These are phyloP conservation scores for Arachnopeziza araneosa DNA, from an alignment of 2,329 filamentous ascomycete genomes.

Conservation along the genomic window DNA sequence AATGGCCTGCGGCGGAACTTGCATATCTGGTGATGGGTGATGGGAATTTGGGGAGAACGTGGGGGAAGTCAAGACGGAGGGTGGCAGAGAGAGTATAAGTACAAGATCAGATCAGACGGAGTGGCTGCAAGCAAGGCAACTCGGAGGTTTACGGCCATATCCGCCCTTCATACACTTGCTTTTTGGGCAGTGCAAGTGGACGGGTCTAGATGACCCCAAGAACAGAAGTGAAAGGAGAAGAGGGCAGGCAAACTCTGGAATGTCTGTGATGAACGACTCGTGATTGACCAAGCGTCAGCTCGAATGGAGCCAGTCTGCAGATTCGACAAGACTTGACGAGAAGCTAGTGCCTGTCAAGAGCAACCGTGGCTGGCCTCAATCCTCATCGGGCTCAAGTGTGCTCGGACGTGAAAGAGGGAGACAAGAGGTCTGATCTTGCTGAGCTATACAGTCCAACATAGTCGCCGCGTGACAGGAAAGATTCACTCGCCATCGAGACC, in stretches of 20 bases:
- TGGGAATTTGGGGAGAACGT: neutral
- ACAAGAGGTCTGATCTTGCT: neutral
- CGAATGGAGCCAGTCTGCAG: neutral
- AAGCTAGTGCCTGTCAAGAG: neutral
- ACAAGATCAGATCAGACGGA: neutral
- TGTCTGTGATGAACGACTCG: neutral
- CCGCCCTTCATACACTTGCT: neutral
- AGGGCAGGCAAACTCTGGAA: neutral
- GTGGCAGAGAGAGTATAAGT: neutral
- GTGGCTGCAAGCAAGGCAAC: neutral
- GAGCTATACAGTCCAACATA: neutral
- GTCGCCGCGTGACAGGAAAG: neutral
- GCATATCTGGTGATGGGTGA: neutral
- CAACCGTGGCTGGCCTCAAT: neutral
- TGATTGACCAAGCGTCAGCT: neutral
- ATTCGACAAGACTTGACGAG: neutral
- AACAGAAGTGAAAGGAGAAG: neutral
- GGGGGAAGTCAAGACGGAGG: neutral
- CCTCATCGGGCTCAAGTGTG: neutral
- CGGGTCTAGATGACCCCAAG: neutral
- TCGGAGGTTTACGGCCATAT: neutral
- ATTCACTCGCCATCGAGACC: neutral
- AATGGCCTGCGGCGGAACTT: slow-evolving; percentile 13
- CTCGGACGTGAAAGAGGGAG: neutral
- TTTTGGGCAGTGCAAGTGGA: neutral